Conservation (phyloP, 1,284 basidiomycete genomes). For the Sporisorium reilianum region DNA sequence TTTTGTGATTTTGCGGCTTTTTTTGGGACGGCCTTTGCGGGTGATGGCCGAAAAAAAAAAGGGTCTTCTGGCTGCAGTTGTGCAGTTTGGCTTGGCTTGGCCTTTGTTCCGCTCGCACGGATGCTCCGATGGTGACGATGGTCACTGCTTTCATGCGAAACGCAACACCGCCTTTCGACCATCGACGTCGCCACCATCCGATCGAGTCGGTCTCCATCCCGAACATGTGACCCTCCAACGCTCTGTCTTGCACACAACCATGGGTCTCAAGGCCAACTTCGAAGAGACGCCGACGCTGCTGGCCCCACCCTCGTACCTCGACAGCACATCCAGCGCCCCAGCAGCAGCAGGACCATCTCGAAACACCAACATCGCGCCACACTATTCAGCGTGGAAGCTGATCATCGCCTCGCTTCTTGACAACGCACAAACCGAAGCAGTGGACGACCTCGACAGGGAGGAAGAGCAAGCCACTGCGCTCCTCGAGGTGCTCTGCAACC, state of each 20-base stretch:
- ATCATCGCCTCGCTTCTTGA: conserved; percentile 13
- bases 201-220: neutral
- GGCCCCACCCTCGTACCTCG: conserved; percentile 39
- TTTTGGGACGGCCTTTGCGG: no score
- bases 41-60: no score
- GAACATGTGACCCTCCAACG: neutral
- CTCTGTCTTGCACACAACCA: conserved; percentile 5
- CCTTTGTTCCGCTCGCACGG: neutral
- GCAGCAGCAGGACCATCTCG: neutral
- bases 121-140: neutral
- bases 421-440: neutral
- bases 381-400: conserved; percentile 32
- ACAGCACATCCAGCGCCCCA: conserved; percentile 19
- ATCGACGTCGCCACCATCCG: no score
- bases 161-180: no score
- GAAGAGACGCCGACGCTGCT: conserved; percentile 35
- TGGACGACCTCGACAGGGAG: conserved; percentile 21
- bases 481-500: conserved; percentile 27
- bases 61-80: no score
- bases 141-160: no score
- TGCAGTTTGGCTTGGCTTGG: neutral
- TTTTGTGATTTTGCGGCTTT: no score
- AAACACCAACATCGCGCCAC: conserved; percentile 21
- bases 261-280: conserved; percentile 41
- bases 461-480: conserved; percentile 24